Percentiles rank a stretch among this genome's conserved stretches.
These are phyloP conservation scores for Dioscorea alata DNA, from an alignment of 106 monocot genomes.

Conservation along the genomic window DNA sequence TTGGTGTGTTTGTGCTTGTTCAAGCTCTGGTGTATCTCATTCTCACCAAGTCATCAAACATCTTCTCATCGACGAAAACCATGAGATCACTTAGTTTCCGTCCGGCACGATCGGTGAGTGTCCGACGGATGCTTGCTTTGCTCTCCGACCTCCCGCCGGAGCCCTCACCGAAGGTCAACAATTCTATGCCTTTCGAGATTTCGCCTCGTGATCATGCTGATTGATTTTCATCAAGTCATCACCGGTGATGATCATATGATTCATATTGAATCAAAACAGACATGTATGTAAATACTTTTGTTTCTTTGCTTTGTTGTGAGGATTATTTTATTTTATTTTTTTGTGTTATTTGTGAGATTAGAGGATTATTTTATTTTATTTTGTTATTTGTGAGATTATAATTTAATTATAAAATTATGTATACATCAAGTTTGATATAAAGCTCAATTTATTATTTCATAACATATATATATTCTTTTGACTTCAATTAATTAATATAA, in stretches of 20 bases:
- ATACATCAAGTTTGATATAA: too few species aligned
- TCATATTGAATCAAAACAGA: too few species aligned
- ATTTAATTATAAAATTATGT: too few species aligned
- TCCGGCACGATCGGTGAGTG: conserved; percentile 38
- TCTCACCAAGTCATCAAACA: conserved; percentile 44
- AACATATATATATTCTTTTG: too few species aligned
- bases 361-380: neutral
- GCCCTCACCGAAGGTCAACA: neutral
- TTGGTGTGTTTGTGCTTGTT: conserved; percentile 41
- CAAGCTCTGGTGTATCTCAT: conserved; percentile 62
- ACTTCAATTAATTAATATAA: too few species aligned
- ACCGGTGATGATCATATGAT: neutral
- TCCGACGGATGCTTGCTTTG: conserved; percentile 34
- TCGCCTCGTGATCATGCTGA: neutral
- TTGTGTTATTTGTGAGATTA: too few species aligned
- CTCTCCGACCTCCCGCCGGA: conserved; percentile 46
- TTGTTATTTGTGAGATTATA: too few species aligned
- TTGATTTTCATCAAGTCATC: neutral
- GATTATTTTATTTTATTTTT: too few species aligned
- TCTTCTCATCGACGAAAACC: conserved; percentile 31
- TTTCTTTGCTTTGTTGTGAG: neutral
- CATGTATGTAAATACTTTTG: neutral
- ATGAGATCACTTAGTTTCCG: conserved; percentile 29
- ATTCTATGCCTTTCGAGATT: neutral
- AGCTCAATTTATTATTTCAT: too few species aligned